Evolutionary conservation across 2,329 filamentous ascomycete genomes (phyloP), one percentile per base, ranked within the genome.

Genomic region (Neonectria magnoliae): DNA sequence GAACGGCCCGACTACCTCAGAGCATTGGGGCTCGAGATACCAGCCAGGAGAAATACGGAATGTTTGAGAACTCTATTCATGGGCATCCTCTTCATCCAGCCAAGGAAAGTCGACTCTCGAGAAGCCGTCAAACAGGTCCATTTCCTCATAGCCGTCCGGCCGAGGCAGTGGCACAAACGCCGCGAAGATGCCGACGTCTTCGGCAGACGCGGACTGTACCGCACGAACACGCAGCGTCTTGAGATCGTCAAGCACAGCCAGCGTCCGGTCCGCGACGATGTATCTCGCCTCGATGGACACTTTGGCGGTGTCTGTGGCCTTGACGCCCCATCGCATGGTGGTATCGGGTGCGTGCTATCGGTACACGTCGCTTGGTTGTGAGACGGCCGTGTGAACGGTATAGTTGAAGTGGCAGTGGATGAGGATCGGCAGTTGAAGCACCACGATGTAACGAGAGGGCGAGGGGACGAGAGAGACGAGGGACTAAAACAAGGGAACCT

Each of bases 261-360:
- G 16, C 6, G 64, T 48, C 14, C 57, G 53, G 11, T 67, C 59
- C 13, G 60, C 50, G n/a, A 68, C 31, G 18, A 71, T 56, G 33
- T 54, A 60, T 4, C 69, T 66, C 11, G 60, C 18, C 25, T 64
- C 48, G n/a, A 42, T 25, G 1, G 68, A 70, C 16, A 70, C 14
- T 42, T 71, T 71, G n/a, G 69, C 14, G 4, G 69, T 71, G 41
- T 62, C 47, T 10, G 55, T 64, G 41, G 44, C 42, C 6, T 45
- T 42, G 1, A 50, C 5, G 1, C 57, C 54, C 62, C 64, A 70
- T 22, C 52, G 20, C 68, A 70, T 70, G n/a, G 1, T 57, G 60
- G 38, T 2, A 14, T 5, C 13, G 2, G 14, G n/a, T 18, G 18
- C 18, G 36, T 41, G 18, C 13, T 13, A 2, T n/a, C 6, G 36